Evolutionary conservation across 164 flowering plant genomes (phyloP).

Genomic region (Chimonanthus praecox): DNA sequence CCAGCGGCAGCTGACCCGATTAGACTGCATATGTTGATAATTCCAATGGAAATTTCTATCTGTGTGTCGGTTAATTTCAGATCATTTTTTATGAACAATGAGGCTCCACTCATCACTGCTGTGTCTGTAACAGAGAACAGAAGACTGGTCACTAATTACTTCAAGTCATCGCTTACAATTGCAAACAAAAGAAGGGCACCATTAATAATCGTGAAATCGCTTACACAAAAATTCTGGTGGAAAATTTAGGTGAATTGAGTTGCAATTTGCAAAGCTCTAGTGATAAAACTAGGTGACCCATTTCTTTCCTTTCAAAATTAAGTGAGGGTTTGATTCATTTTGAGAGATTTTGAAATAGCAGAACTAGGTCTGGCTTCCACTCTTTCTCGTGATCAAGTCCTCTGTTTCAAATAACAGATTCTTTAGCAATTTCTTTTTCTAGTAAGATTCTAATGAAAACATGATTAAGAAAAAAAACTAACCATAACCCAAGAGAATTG

Average conservation of each 20-base stretch:
- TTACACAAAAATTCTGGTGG: no score
- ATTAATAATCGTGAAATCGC: background rate
- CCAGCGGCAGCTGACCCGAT: conserved; percentile 29
- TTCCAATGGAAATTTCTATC: conserved; percentile 25
- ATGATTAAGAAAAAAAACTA: background rate
- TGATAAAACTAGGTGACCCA: background rate
- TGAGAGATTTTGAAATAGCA: no score
- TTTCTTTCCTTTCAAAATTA: background rate
- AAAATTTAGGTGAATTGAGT: background rate
- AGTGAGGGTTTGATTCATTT: no score
- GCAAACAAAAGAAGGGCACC: background rate
- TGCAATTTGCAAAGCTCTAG: no score
- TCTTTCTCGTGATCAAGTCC: no score
- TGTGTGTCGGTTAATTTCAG: conserved; percentile 20
- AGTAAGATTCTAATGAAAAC: background rate
- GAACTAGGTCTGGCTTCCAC: no score
- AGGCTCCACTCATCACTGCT: conserved; percentile 33
- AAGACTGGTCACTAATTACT: background rate
- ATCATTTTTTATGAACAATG: conserved; percentile 25
- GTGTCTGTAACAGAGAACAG: background rate
- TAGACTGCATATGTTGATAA: conserved; percentile 22
- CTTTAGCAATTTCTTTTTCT: background rate
- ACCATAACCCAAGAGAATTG: conserved; percentile 34
- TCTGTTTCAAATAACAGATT: background rate
- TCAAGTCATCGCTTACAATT: background rate